Evolutionary conservation across 352 stramenopile genomes (phyloP), one percentile per base, ranked within the genome.

Genomic region (Globisporangium spinosum): DNA sequence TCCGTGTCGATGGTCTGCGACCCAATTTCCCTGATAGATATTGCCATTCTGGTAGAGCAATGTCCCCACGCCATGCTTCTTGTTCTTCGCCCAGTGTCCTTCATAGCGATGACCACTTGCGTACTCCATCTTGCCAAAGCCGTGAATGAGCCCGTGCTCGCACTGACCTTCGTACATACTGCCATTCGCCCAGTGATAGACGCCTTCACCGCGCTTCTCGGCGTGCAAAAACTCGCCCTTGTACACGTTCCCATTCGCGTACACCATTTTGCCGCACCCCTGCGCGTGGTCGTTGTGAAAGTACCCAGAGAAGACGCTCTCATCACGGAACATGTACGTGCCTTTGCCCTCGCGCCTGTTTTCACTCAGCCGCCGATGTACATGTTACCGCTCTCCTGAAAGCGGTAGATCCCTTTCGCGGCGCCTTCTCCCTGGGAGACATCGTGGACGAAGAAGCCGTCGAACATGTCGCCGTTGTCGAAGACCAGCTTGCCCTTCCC

Each of bases 41-140:
- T 98, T 89, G 5, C 89, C 89, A 68, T 95, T 97, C 10, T 77
- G 75, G 63, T 92, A 97, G 8, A 62, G 57, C 58, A 97, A 97
- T 12, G 64, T 81, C 1, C 94, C 94, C 7, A 80, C 71, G 0
- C 94, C 94, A 51, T 97, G 73, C 49, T 89, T 90, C 62, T 82
- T 87, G 73, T 93, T 90, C 25, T 77, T 25, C 20, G 67, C 34
- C 85, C 87, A 95, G 13, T 81, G 32, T 0, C 87, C 87, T 54
- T 85, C 69, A 56, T 95, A 95, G 20, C 23, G 56, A 63, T 93
- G 82, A 0, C 86, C 85, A 35, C 74, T 89, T 8, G 84, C 84
- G 58, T 93, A 93, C 12, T 51, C 47, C 27, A 93, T 79, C 64
- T 64, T 71, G 12, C 90, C 90, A 15, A 68, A 27, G 2, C 89